Percentiles rank a stretch among this genome's conserved stretches.
Conservation (phyloP, 2,329 filamentous ascomycete species). For the Cylindrodendrum hubeiense region DNA sequence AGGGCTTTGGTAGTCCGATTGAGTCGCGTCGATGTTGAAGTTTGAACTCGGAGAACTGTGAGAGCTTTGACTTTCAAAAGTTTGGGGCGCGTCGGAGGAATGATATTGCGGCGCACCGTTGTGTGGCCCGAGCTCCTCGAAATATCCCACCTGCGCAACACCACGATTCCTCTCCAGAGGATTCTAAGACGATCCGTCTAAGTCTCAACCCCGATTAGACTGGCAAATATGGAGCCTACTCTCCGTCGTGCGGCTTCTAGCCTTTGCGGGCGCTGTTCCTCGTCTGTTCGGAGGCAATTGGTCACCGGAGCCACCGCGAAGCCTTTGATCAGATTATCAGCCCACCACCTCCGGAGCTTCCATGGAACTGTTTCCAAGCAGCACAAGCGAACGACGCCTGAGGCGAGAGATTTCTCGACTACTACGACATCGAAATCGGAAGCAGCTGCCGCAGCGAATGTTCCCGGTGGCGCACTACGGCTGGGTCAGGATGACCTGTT, state of each 20-base stretch:
- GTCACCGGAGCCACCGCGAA: conserved; percentile 33
- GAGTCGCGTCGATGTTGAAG: conserved; percentile 42
- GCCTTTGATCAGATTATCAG: conserved; percentile 44
- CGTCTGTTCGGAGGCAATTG: conserved; percentile 49
- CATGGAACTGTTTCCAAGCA: conserved; percentile 43
- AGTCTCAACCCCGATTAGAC: conserved; percentile 19
- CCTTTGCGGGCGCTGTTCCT: conserved; percentile 56
- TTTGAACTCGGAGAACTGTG: conserved; percentile 37
- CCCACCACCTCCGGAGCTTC: conserved; percentile 45
- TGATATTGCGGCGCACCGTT: conserved; percentile 49
- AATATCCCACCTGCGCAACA: conserved; percentile 42
- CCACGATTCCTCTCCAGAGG: conserved; percentile 32
- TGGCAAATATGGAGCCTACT: conserved; percentile 54
- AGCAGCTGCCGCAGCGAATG: conserved; percentile 42
- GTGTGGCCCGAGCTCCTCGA: conserved; percentile 48
- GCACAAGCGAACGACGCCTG: conserved; percentile 36
- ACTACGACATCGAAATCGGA: conserved; percentile 42
- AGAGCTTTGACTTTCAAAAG: conserved; percentile 49
- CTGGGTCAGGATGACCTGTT: conserved; percentile 87
- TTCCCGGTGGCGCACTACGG: conserved; percentile 41
- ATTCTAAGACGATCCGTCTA: conserved; percentile 27
- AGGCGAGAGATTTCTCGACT: conserved; percentile 48
- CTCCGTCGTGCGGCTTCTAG: conserved; percentile 54
- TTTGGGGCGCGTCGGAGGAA: conserved; percentile 50
- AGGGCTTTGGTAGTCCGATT: conserved; percentile 43